A percentile compares a stretch with the other conserved stretches of the same genome.
phyloP scores from a whole-genome alignment of 768 basidiomycete genomes.

The Podaxis pistillaris region DNA sequence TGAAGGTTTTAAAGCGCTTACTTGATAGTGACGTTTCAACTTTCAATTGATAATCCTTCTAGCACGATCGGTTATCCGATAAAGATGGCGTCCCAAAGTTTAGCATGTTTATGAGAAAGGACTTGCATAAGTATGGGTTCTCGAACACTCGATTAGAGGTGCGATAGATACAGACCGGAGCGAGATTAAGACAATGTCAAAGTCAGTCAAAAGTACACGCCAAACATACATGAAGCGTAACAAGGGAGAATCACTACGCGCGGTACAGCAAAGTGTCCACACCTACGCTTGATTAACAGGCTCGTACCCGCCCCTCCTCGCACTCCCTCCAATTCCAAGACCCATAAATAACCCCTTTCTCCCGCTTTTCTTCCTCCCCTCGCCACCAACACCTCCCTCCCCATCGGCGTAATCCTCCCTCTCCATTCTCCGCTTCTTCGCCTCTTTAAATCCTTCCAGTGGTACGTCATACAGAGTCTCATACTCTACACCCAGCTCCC shows the following conservation, averaged over 20 bases:
- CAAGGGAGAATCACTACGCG: background rate
- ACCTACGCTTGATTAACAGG: slow-evolving; percentile 59
- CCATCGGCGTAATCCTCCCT: slow-evolving; percentile 58
- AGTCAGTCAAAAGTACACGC: background rate
- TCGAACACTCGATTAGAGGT: background rate
- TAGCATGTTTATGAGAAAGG: too few relatives aligned
- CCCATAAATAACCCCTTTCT: slow-evolving; percentile 58
- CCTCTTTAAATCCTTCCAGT: slow-evolving; percentile 77
- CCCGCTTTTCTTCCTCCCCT: slow-evolving; percentile 28
- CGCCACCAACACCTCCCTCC: slow-evolving; percentile 59
- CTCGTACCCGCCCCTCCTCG: slow-evolving; percentile 57
- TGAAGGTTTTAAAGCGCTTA: too few relatives aligned
- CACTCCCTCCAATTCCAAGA: slow-evolving; percentile 46
- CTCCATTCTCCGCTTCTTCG: slow-evolving; percentile 52
- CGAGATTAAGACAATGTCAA: background rate
- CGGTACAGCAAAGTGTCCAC: background rate
- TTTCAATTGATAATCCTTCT: too few relatives aligned
- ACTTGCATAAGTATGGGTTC: too few relatives aligned
- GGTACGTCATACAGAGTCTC: slow-evolving; percentile 89
- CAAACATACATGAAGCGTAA: background rate
- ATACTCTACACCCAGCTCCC: slow-evolving; percentile 88
- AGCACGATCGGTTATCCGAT: too few relatives aligned
- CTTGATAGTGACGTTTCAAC: too few relatives aligned
- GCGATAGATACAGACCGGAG: background rate
- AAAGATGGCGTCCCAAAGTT: too few relatives aligned